Base-by-base conservation (phyloP, 1,139 yeast species). In the Hansenula lynferdii region DNA sequence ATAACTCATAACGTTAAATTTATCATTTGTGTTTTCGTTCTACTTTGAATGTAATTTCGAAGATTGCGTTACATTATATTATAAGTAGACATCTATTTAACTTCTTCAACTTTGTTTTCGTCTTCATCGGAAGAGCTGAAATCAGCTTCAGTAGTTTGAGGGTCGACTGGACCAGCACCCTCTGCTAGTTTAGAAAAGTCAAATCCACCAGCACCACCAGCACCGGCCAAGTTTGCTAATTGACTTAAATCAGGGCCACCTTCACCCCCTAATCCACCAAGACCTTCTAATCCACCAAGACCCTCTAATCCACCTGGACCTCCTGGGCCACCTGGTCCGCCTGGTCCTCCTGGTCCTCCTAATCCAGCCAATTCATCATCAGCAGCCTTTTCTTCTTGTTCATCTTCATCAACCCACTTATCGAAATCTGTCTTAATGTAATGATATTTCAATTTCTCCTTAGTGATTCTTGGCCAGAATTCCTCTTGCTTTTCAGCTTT, bases 381-480 rank as follows among this genome's bases (percentile, higher is more conserved):
- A 32, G 67, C 28, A 6, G 41, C 80, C 8, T 64, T 66, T 30
- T 59, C 61, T 34, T 85, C 87, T 64, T 86, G 96, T 64, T 87
- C 96, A 56, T 89, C 96, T 68, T 87, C 95, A 59, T 87, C 96
- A 33, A 84, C 94, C 98, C 98, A 92, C 64, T 82, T 85, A 68
- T 90, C 96, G 57, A 92, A 92, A 60, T 92, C 98, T 14, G 98
- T 92, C 70, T 86, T 85, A 60, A 92, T 77, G 63, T 76, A 86
- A 51, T 77, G 83, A 49, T 70, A 73, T 58, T 75, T 84, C 52
- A 72, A 70, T 67, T 80, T 85, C 56, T 77, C 86, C 67, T 80
- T 85, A 47, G 83, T 84, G 62, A 85, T 74, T 62, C 95, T 78
- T 59, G 90, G 97, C 98, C 97, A 94, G 70, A 69, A 90, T 58